Evolutionary conservation across 2,329 filamentous ascomycete species (phyloP).

Genomic region (Talaromyces albobiverticillius): DNA sequence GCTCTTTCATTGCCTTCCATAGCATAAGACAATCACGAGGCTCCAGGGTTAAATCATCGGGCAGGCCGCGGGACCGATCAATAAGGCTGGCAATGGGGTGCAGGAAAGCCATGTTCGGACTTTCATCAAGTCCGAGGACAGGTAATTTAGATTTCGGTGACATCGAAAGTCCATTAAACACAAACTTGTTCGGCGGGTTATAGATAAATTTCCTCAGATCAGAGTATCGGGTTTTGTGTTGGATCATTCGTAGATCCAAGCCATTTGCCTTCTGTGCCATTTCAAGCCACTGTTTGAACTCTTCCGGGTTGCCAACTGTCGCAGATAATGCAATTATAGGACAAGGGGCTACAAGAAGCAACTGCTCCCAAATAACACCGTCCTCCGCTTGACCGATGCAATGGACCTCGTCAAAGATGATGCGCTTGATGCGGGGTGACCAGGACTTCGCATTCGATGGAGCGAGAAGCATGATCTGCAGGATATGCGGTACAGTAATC

Average conservation of each 20-base stretch:
- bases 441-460: conserved; percentile 65
- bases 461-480: conserved; percentile 73
- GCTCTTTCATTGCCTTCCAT: conserved; percentile 64
- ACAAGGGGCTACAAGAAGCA: conserved; percentile 70
- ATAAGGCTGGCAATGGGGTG: conserved; percentile 65
- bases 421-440: conserved; percentile 66
- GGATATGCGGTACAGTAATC: conserved; percentile 73
- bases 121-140: conserved; percentile 47
- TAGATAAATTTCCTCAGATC: conserved; percentile 76
- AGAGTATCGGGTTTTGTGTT: conserved; percentile 68
- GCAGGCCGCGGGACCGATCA: conserved; percentile 60
- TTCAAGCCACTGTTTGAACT: conserved; percentile 67
- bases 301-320: conserved; percentile 71
- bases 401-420: conserved; percentile 82
- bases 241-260: conserved; percentile 63
- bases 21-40: conserved; percentile 67
- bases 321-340: conserved; percentile 77
- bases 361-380: conserved; percentile 74
- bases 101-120: conserved; percentile 55
- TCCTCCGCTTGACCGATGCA: conserved; percentile 75
- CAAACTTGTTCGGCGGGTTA: conserved; percentile 46
- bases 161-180: conserved; percentile 53
- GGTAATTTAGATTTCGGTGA: conserved; percentile 5
- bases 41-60: conserved; percentile 67
- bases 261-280: conserved; percentile 63